Percentiles rank a stretch among this genome's conserved stretches.
Evolutionary conservation across 768 basidiomycete species (phyloP).

Genomic region (Termitomyces sp.): DNA sequence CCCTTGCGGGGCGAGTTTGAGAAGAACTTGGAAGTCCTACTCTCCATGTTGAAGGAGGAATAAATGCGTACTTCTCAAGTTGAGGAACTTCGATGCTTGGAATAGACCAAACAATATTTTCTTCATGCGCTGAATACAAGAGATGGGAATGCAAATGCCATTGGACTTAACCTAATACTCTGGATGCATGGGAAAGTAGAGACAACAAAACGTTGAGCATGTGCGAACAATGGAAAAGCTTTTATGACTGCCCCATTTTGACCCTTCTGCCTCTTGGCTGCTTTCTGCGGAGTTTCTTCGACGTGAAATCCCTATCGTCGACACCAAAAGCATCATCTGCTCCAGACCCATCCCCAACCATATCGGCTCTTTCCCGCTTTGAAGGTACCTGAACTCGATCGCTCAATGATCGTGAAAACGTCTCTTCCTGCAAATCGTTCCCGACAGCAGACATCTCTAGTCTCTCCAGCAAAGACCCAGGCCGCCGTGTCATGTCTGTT

Average conservation of each 20-base stretch:
- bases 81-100: too few species aligned
- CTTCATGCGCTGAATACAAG: not conserved
- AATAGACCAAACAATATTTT: too few species aligned
- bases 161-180: not conserved
- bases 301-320: constrained; percentile 20
- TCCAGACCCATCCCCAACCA: constrained; percentile 11
- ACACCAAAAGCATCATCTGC: constrained; percentile 20
- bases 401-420: constrained; percentile 24
- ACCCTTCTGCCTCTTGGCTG: constrained; percentile 19
- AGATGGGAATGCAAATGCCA: not conserved
- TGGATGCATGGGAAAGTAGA: not conserved
- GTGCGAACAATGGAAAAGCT: not conserved
- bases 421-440: constrained; percentile 5
- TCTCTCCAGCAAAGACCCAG: constrained; percentile 29
- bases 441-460: constrained; percentile 21
- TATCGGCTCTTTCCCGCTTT: constrained; percentile 34
- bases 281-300: constrained; percentile 24
- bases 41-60: too few species aligned
- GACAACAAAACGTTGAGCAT: not conserved
- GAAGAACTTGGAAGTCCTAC: too few species aligned
- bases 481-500: constrained; percentile 14
- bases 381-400: constrained; percentile 33
- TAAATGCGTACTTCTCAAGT: too few species aligned
- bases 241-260: constrained; percentile 8
- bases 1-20: too few species aligned